Evolutionary conservation across 108 stramenopile genomes (phyloP).

Genomic region (Cyclotella choctawhatcheeana): DNA sequence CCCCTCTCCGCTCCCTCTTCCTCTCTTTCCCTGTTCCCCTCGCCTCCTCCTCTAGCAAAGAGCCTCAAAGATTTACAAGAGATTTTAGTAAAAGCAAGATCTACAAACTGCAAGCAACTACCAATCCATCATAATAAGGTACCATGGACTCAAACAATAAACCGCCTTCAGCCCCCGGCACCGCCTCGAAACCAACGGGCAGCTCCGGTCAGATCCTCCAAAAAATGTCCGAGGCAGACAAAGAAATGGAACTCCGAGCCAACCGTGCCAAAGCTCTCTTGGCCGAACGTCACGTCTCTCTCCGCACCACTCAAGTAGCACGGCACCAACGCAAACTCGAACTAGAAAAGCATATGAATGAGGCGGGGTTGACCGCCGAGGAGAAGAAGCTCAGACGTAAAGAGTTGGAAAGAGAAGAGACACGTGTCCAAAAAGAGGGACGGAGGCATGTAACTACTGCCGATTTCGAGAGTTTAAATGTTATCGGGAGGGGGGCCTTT

Average conservation of each 20-base stretch:
- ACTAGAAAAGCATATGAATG: constrained; percentile 81
- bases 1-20: too few relatives aligned
- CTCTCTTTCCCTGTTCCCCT: not conserved
- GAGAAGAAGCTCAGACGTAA: constrained; percentile 79
- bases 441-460: constrained; percentile 75
- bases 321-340: constrained; percentile 82
- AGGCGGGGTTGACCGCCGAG: constrained; percentile 77
- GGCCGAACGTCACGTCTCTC: constrained; percentile 76
- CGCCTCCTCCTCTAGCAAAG: not conserved
- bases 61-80: not conserved
- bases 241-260: constrained; percentile 89
- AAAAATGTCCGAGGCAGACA: constrained; percentile 86
- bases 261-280: constrained; percentile 88
- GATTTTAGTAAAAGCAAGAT: not conserved
- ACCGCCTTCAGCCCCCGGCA: not conserved
- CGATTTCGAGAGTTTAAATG: constrained; percentile 92
- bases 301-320: constrained; percentile 80
- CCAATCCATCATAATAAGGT: too few relatives aligned
- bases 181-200: not conserved
- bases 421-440: constrained; percentile 77
- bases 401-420: constrained; percentile 84
- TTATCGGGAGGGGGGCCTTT: constrained; percentile 97
- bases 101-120: not conserved
- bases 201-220: constrained; percentile 23
- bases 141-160: not conserved